Evolutionary conservation across 1,139 yeast species (phyloP).

Genomic region (Blastobotrys capitulatus): DNA sequence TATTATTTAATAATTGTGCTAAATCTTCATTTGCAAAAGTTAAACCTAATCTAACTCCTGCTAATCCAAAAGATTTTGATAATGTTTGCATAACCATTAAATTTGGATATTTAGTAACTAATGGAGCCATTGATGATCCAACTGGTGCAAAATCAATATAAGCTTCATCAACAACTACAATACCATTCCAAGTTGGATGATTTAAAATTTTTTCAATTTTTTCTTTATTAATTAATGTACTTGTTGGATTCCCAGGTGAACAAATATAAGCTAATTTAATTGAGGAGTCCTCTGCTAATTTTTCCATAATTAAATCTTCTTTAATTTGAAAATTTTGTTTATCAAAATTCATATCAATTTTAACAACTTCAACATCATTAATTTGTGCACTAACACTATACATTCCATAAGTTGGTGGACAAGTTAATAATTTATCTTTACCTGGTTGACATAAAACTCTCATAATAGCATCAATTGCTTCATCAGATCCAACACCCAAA

Average conservation of each 20-base stretch:
- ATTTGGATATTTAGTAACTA: conserved; percentile 77
- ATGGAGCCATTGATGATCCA: conserved; percentile 70
- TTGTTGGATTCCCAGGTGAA: conserved; percentile 99
- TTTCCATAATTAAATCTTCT: conserved; percentile 47
- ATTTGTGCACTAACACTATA: conserved; percentile 85
- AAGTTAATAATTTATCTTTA: conserved; percentile 68
- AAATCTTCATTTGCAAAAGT: conserved; percentile 60
- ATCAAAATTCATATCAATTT: conserved; percentile 55
- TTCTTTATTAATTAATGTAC: conserved; percentile 48
- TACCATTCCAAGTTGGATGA: conserved; percentile 61
- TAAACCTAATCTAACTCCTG: conserved; percentile 86
- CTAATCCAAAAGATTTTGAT: conserved; percentile 92
- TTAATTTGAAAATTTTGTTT: conserved; percentile 57
- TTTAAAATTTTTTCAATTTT: conserved; percentile 49
- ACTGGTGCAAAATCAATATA: conserved; percentile 76
- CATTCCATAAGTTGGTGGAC: conserved; percentile 99
- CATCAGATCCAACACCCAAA: conserved; percentile 97
- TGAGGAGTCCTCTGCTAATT: conserved; percentile 48
- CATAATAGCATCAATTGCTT: conserved; percentile 82
- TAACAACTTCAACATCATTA: conserved; percentile 74
- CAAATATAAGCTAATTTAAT: conserved; percentile 79
- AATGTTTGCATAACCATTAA: conserved; percentile 86
- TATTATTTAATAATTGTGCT: conserved; percentile 66
- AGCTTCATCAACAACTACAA: conserved; percentile 90
- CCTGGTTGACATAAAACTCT: conserved; percentile 84